These are phyloP conservation scores for Monarda citriodora DNA, from an alignment of 305 asterid genomes.

Conservation along the genomic window DNA sequence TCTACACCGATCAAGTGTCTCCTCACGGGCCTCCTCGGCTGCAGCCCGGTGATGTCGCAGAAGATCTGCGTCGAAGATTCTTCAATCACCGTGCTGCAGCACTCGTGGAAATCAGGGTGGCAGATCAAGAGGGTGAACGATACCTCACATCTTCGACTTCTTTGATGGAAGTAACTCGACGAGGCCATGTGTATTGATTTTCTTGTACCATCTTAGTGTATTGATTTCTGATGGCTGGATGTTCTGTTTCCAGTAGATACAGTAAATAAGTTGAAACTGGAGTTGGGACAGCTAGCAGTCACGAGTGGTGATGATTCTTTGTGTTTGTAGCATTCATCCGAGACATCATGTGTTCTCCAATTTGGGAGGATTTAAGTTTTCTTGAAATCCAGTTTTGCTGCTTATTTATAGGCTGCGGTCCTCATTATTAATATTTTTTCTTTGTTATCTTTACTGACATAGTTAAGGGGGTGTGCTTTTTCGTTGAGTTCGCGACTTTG, in stretches of 20 bases:
- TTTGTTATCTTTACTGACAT: too few relatives aligned
- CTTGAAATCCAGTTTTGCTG: constrained; percentile 26
- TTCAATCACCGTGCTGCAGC: constrained; percentile 88
- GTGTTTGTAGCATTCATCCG: constrained; percentile 37
- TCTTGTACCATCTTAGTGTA: constrained; percentile 24
- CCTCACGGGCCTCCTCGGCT: constrained; percentile 84
- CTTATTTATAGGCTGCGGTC: neutral
- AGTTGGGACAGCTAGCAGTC: constrained; percentile 28
- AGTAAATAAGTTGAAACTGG: constrained; percentile 25
- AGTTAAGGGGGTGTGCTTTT: too few relatives aligned
- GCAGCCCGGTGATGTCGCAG: constrained; percentile 73
- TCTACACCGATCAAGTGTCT: constrained; percentile 83
- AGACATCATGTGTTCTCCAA: constrained; percentile 14
- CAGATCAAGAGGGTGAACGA: constrained; percentile 93
- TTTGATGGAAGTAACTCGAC: constrained; percentile 26
- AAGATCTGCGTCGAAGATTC: constrained; percentile 90
- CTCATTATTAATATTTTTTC: too few relatives aligned
- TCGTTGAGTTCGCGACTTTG: too few relatives aligned
- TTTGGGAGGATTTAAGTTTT: constrained; percentile 21
- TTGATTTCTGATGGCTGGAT: constrained; percentile 24
- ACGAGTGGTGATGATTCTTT: constrained; percentile 33
- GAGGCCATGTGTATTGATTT: constrained; percentile 13
- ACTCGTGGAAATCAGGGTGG: constrained; percentile 93
- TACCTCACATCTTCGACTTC: constrained; percentile 91
- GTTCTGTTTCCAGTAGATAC: constrained; percentile 24